Conservation (phyloP, 208 protist genomes). For the Angomonas deanei region DNA sequence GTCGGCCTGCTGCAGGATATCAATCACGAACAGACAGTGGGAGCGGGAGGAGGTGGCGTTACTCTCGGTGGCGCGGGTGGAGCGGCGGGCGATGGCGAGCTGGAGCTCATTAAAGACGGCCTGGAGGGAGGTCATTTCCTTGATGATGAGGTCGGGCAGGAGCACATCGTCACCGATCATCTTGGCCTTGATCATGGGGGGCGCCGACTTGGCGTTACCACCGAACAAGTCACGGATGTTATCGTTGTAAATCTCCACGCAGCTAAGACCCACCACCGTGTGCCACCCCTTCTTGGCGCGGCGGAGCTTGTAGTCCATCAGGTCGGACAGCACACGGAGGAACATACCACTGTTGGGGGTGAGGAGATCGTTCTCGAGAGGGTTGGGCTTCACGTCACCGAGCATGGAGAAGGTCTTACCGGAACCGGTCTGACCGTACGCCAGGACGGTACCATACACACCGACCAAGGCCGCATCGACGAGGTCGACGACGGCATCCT, state of each 20-base stretch:
- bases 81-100: constrained; percentile 56
- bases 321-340: constrained; percentile 76
- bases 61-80: constrained; percentile 64
- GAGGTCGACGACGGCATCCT: constrained; percentile 74
- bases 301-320: constrained; percentile 64
- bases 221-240: constrained; percentile 82
- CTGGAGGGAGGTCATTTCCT: constrained; percentile 57
- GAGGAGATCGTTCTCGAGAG: constrained; percentile 64
- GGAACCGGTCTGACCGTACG: constrained; percentile 90
- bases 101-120: constrained; percentile 71
- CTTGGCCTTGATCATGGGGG: constrained; percentile 73
- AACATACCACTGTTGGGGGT: constrained; percentile 85
- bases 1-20: constrained; percentile 78
- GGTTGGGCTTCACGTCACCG: constrained; percentile 58
- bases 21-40: constrained; percentile 90
- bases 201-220: constrained; percentile 29
- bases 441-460: constrained; percentile 71
- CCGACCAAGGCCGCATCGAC: constrained; percentile 80
- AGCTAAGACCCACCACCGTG: constrained; percentile 74
- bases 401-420: constrained; percentile 90
- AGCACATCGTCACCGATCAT: constrained; percentile 69
- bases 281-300: constrained; percentile 62
- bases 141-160: constrained; percentile 58
- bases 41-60: constrained; percentile 89
- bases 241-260: constrained; percentile 88